These are phyloP conservation scores for Clitopilus hobsonii DNA, from an alignment of 768 basidiomycete genomes.

Conservation along the genomic window DNA sequence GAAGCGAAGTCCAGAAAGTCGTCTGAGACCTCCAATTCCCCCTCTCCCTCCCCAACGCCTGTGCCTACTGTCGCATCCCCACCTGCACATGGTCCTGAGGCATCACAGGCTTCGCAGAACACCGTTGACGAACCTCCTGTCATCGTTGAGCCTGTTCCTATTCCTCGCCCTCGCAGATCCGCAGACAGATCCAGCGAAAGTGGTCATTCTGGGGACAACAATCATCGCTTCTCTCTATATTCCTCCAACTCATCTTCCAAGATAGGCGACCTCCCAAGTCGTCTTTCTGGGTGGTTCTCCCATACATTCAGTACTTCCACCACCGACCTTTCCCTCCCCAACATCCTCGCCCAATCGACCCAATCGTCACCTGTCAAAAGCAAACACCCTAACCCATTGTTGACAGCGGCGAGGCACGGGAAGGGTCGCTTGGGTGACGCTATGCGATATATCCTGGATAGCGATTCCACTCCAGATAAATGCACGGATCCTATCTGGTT, in stretches of 20 bases:
- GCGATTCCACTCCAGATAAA: conserved; percentile 81
- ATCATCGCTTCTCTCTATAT: conserved; percentile 30
- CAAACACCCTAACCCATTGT: conserved; percentile 36
- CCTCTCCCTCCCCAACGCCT: neutral
- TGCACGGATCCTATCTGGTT: conserved; percentile 71
- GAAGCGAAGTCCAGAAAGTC: conserved; percentile 17
- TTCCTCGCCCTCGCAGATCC: conserved; percentile 51
- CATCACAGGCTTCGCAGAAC: conserved; percentile 2
- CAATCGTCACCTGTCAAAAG: conserved; percentile 18
- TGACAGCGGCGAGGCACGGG: conserved; percentile 68
- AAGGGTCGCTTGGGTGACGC: conserved; percentile 79
- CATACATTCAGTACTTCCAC: conserved; percentile 72
- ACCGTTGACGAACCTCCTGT: conserved; percentile 52
- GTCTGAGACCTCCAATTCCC: conserved; percentile 2
- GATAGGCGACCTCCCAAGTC: conserved; percentile 66
- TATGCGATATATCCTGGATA: conserved; percentile 86
- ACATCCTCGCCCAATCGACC: conserved; percentile 37
- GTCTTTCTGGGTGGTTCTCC: conserved; percentile 78
- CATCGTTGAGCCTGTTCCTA: conserved; percentile 58
- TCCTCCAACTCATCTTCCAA: conserved; percentile 43
- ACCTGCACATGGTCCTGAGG: neutral
- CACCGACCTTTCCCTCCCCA: conserved; percentile 65
- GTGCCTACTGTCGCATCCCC: neutral
- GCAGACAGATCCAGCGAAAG: conserved; percentile 49
- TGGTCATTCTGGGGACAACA: conserved; percentile 30